These are phyloP conservation scores for Talinum fruticosum DNA, from an alignment of 148 eudicot species.

Conservation along the genomic window DNA sequence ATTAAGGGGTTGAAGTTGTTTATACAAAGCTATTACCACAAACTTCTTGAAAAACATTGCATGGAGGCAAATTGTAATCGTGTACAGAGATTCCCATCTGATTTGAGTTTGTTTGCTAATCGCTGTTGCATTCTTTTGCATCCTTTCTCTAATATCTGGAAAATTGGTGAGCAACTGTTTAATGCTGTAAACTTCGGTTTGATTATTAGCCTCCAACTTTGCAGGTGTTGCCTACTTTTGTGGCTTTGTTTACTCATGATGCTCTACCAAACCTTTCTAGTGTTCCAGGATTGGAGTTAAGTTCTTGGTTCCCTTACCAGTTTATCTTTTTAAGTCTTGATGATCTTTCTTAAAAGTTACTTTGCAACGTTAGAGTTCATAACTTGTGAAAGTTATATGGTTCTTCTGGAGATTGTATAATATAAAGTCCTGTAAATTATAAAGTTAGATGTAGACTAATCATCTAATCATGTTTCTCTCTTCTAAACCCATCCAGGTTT, in stretches of 20 bases:
- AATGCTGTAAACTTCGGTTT: neutral
- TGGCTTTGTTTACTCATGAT: slow-evolving; percentile 48
- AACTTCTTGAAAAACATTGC: neutral
- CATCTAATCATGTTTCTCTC: slow-evolving; percentile 16
- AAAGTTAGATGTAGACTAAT: neutral
- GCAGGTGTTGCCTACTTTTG: slow-evolving; percentile 93
- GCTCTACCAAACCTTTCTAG: slow-evolving; percentile 32
- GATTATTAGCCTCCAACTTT: slow-evolving; percentile 5
- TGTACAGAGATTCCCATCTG: neutral
- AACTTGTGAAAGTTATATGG: neutral
- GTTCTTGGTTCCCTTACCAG: slow-evolving; percentile 21
- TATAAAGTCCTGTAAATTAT: neutral
- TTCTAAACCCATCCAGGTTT: slow-evolving; percentile 40
- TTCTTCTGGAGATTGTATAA: neutral
- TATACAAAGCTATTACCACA: neutral
- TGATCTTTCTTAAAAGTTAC: neutral
- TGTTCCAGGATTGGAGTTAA: slow-evolving; percentile 70
- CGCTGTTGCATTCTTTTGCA: neutral
- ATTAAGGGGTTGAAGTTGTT: neutral
- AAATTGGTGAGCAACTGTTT: neutral
- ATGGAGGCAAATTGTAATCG: neutral
- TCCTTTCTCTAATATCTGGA: neutral
- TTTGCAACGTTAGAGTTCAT: neutral
- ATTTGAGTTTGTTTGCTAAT: neutral
- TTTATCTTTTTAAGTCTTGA: neutral